Percentiles rank a stretch among this genome's conserved stretches.
These are phyloP conservation scores for Phoenix dactylifera DNA, from an alignment of 176 grass and related monocot genomes.

Conservation along the genomic window DNA sequence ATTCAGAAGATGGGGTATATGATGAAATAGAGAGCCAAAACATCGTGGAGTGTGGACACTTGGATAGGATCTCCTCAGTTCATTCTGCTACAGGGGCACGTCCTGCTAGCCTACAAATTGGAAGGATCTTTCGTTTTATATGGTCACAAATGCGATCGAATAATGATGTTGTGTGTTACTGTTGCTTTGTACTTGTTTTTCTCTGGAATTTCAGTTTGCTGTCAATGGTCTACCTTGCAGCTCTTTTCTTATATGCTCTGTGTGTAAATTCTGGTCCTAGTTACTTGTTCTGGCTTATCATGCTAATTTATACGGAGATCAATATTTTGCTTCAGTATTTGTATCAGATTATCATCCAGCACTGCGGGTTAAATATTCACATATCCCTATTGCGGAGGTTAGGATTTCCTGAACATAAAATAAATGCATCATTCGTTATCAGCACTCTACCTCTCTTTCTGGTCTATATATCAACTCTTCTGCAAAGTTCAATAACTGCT, in stretches of 20 bases:
- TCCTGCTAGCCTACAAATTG: constrained; percentile 49
- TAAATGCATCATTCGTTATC: constrained; percentile 90
- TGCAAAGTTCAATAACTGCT: constrained; percentile 92
- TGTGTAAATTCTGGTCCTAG: constrained; percentile 92
- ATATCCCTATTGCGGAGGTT: constrained; percentile 64
- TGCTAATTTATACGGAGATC: constrained; percentile 91
- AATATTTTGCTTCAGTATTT: constrained; percentile 91
- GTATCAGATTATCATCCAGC: constrained; percentile 98
- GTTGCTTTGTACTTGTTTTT: constrained; percentile 86
- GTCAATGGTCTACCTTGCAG: constrained; percentile 90
- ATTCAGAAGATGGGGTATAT: constrained; percentile 35
- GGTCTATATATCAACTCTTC: constrained; percentile 88
- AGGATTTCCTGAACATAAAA: constrained; percentile 81
- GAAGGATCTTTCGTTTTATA: constrained; percentile 72
- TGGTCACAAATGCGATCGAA: constrained; percentile 96
- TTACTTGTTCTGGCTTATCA: constrained; percentile 91
- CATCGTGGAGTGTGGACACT: constrained; percentile 35
- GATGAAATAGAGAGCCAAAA: constrained; percentile 40
- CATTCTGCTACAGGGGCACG: constrained; percentile 26
- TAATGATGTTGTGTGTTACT: constrained; percentile 97
- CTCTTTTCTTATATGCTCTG: constrained; percentile 92
- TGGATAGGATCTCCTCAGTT: constrained; percentile 57
- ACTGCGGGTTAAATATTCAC: constrained; percentile 80
- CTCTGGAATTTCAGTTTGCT: constrained; percentile 97
- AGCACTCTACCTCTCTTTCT: constrained; percentile 87